phyloP scores from a whole-genome alignment of 23 red algal genomes.

The Pyropia haitanensis region DNA sequence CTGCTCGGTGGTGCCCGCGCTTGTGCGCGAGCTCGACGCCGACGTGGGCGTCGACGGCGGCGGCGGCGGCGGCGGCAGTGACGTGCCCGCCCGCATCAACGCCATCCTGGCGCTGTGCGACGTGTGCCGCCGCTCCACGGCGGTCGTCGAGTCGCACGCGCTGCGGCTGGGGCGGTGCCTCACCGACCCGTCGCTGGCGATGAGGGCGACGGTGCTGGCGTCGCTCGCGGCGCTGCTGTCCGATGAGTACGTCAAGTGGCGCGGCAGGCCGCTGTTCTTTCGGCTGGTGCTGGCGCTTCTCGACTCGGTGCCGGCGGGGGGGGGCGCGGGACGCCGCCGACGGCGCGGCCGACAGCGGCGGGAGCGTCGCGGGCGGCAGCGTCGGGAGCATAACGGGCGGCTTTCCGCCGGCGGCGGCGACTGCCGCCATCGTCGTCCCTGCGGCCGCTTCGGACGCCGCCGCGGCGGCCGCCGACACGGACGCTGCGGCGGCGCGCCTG shows the following conservation, averaged over 20 bases:
- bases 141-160: slow-evolving; percentile 50
- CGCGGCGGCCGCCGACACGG: no score
- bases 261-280: slow-evolving; percentile 33
- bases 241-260: slow-evolving; percentile 59
- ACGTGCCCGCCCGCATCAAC: slow-evolving; percentile 34
- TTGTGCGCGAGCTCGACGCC: no score
- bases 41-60: no score
- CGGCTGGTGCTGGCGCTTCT: slow-evolving; percentile 22
- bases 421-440: no score
- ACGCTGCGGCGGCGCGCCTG: no score
- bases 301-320: slow-evolving; percentile 17
- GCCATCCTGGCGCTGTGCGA: slow-evolving; percentile 57
- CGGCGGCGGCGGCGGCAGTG: no score
- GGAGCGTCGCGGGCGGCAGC: no score
- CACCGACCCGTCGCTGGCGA: slow-evolving; percentile 31
- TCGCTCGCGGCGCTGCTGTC: slow-evolving; percentile 51
- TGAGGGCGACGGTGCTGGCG: slow-evolving; percentile 26
- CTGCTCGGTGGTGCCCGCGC: neutral
- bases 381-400: no score
- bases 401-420: no score
- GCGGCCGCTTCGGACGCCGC: no score
- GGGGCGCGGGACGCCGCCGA: no score
- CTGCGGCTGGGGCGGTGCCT: slow-evolving; percentile 31
- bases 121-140: slow-evolving; percentile 52
- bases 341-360: no score